A percentile compares a stretch with the other conserved stretches of the same genome.
Evolutionary conservation across 768 basidiomycete species (phyloP).

Genomic region (Pleurotus citrinopileatus): DNA sequence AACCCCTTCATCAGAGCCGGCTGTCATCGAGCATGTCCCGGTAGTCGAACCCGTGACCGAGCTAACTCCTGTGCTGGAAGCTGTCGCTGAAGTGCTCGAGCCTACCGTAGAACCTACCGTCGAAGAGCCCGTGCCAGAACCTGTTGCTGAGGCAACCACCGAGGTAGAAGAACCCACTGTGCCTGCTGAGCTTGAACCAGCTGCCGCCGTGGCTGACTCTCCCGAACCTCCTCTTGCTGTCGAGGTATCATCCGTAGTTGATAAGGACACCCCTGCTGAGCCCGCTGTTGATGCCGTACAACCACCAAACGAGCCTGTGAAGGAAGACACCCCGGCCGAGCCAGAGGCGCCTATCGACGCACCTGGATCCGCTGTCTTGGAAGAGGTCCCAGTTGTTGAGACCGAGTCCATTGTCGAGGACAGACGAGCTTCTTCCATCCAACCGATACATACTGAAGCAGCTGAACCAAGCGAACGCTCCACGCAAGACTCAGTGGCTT

Average conservation of each 20-base stretch:
- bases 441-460: conserved; percentile 14
- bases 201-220: too few species aligned
- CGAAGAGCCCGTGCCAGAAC: not conserved
- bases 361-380: conserved; percentile 11
- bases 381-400: conserved; percentile 19
- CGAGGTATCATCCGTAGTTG: too few species aligned
- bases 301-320: conserved; percentile 12
- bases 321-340: conserved; percentile 11
- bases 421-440: conserved; percentile 12
- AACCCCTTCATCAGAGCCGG: too few species aligned
- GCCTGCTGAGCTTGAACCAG: not conserved
- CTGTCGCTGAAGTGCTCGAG: conserved; percentile 9
- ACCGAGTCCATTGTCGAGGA: conserved; percentile 11
- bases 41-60: not conserved
- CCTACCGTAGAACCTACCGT: not conserved
- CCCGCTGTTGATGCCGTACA: conserved; percentile 10
- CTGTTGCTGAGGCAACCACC: conserved; percentile 10
- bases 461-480: conserved; percentile 2
- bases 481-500: not conserved
- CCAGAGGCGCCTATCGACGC: not conserved
- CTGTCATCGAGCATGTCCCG: too few species aligned
- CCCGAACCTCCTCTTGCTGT: too few species aligned
- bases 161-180: conserved; percentile 6
- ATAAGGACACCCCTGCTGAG: conserved; percentile 9
- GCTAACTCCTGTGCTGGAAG: not conserved